Conservation (phyloP, 495 filamentous ascomycete genomes). For the Aspergillus campestris region DNA sequence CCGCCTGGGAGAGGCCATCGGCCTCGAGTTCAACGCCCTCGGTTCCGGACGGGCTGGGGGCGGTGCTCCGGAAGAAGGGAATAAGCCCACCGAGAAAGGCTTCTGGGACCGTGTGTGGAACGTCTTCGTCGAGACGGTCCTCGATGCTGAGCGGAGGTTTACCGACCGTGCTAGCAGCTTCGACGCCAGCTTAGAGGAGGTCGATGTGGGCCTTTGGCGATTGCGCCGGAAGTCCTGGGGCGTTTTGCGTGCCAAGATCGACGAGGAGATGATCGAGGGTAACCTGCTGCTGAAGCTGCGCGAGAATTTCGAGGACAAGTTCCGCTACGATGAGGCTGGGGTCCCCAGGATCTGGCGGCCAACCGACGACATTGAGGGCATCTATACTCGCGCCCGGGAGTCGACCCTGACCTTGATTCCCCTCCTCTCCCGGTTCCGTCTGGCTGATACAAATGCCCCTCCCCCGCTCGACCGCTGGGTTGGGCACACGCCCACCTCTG, state of each 20-base stretch:
- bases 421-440: slow-evolving; percentile 73
- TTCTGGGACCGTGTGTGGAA: slow-evolving; percentile 97
- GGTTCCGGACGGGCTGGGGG: slow-evolving; percentile 75
- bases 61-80: slow-evolving; percentile 68
- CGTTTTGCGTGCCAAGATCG: slow-evolving; percentile 79
- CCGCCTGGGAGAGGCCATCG: slow-evolving; percentile 76
- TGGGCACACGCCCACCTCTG: slow-evolving; percentile 66
- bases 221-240: slow-evolving; percentile 90
- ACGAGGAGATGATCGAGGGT: slow-evolving; percentile 96
- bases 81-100: slow-evolving; percentile 68
- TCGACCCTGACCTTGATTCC: slow-evolving; percentile 86
- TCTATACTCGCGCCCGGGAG: slow-evolving; percentile 85
- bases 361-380: slow-evolving; percentile 90
- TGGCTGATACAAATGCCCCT: slow-evolving; percentile 58
- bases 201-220: slow-evolving; percentile 88
- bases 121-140: slow-evolving; percentile 74
- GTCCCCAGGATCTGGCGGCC: slow-evolving; percentile 96
- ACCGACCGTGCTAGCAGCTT: slow-evolving; percentile 83
- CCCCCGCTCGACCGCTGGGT: slow-evolving; percentile 78
- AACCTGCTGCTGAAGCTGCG: slow-evolving; percentile 91
- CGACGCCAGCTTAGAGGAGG: slow-evolving; percentile 84
- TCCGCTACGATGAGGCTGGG: slow-evolving; percentile 91
- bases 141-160: slow-evolving; percentile 78
- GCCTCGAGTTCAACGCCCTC: slow-evolving; percentile 89
- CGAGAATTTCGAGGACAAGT: slow-evolving; percentile 98